Evolutionary conservation across 805 yeast species (phyloP).

Genomic region (Ogataea ramenticola): DNA sequence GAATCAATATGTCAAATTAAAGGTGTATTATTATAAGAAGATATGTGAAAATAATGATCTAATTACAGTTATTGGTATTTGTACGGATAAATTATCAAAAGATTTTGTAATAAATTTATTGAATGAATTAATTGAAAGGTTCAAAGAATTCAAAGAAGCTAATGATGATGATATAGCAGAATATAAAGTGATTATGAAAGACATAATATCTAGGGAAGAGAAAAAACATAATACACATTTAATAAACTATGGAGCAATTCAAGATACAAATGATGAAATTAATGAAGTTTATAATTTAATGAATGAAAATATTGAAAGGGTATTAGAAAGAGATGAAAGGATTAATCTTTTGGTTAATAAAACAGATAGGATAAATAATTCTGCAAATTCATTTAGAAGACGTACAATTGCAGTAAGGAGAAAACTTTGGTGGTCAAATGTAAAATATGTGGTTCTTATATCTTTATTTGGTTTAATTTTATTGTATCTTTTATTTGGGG

Average conservation of each 20-base stretch:
- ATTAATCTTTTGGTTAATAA: constrained; percentile 67
- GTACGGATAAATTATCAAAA: constrained; percentile 36
- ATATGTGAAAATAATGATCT: constrained; percentile 36
- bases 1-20: constrained; percentile 14
- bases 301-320: constrained; percentile 66
- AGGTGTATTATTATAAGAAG: constrained; percentile 44
- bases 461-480: constrained; percentile 21
- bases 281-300: constrained; percentile 59
- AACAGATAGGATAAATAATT: constrained; percentile 63
- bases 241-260: constrained; percentile 21
- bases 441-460: constrained; percentile 33
- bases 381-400: constrained; percentile 63
- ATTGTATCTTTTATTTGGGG: constrained; percentile 40
- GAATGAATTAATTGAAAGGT: constrained; percentile 45
- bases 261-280: constrained; percentile 41
- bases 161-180: constrained; percentile 28
- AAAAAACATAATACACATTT: constrained; percentile 33
- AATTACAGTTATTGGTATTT: constrained; percentile 43
- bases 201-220: constrained; percentile 49
- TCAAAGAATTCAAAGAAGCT: not conserved
- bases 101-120: constrained; percentile 39
- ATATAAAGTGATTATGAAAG: constrained; percentile 49
- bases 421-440: constrained; percentile 63
- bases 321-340: constrained; percentile 73
- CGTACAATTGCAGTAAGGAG: constrained; percentile 57